These are phyloP conservation scores for Aspergillus incahuasiensis DNA, from an alignment of 495 filamentous ascomycete genomes.

Conservation along the genomic window DNA sequence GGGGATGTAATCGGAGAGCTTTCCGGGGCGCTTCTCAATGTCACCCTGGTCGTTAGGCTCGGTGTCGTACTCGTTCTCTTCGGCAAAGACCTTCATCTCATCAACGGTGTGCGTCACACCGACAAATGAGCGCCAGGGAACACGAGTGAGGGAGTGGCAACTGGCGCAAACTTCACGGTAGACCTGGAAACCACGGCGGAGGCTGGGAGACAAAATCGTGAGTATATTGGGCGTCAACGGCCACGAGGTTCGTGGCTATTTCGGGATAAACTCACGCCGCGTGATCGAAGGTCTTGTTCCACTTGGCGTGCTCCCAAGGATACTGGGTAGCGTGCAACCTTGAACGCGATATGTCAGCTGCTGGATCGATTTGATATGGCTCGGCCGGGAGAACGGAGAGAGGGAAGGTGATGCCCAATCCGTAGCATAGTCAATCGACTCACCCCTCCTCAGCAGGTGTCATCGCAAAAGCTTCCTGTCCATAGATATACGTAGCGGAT, in stretches of 20 bases:
- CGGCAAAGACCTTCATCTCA: conserved; percentile 93
- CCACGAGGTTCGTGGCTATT: neutral
- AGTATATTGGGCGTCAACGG: conserved; percentile 22
- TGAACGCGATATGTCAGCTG: conserved; percentile 17
- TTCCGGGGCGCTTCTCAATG: conserved; percentile 96
- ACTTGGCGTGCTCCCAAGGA: conserved; percentile 91
- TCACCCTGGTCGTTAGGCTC: conserved; percentile 98
- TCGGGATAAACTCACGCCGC: conserved; percentile 63
- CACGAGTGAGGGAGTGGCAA: conserved; percentile 92
- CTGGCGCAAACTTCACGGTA: conserved; percentile 98
- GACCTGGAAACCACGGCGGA: conserved; percentile 99
- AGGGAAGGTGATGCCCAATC: conserved; percentile 11
- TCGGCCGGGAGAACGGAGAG: conserved; percentile 28
- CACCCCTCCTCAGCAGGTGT: conserved; percentile 97
- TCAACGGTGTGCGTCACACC: conserved; percentile 91
- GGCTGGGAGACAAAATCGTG: conserved; percentile 48
- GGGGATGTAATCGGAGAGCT: conserved; percentile 96
- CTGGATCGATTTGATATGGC: conserved; percentile 15
- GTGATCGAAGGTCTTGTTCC: conserved; percentile 94
- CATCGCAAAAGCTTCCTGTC: conserved; percentile 78
- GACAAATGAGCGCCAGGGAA: conserved; percentile 91
- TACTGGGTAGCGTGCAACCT: conserved; percentile 90
- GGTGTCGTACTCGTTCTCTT: conserved; percentile 97
- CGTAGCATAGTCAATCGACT: conserved; percentile 36
- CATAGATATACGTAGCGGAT: conserved; percentile 88